Percentiles rank a stretch among this genome's conserved stretches.
phyloP scores from a whole-genome alignment of 495 filamentous ascomycete species.

The Podospora didyma region DNA sequence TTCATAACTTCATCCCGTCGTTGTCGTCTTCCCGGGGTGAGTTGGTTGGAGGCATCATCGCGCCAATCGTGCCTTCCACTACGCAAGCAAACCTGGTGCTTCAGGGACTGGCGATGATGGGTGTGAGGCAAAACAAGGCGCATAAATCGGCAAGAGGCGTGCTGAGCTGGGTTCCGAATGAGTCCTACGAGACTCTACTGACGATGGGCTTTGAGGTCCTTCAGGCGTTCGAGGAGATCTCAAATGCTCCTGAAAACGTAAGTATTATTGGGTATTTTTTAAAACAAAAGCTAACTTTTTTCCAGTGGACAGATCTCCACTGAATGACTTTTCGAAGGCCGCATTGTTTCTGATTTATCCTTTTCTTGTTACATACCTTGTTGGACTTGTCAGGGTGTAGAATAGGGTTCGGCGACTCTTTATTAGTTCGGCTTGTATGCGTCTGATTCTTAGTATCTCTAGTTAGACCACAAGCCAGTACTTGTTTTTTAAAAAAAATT shows the following conservation, averaged over 20 bases:
- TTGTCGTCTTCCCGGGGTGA: constrained; percentile 45
- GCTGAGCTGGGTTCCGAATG: constrained; percentile 74
- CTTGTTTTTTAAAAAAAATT: no score
- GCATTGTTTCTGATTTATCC: no score
- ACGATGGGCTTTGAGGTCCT: constrained; percentile 74
- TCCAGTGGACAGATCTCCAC: constrained; percentile 36
- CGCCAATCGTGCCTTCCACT: constrained; percentile 68
- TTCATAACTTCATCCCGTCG: constrained; percentile 68
- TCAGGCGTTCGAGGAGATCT: constrained; percentile 76
- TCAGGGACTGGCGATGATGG: constrained; percentile 77
- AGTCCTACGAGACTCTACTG: constrained; percentile 63
- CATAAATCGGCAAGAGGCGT: constrained; percentile 66
- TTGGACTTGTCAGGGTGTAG: no score
- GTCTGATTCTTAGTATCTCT: no score
- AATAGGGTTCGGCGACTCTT: no score
- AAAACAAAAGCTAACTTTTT: background rate
- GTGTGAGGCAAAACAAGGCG: constrained; percentile 76
- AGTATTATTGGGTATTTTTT: constrained; percentile 23
- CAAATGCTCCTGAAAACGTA: constrained; percentile 64
- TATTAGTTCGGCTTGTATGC: no score
- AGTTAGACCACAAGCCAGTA: no score
- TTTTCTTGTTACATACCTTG: no score
- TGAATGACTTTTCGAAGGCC: no score
- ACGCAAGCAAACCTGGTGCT: constrained; percentile 65
- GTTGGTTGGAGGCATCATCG: constrained; percentile 71